phyloP scores from a whole-genome alignment of 1,284 basidiomycete species.

The Austroboletus rostrupii region DNA sequence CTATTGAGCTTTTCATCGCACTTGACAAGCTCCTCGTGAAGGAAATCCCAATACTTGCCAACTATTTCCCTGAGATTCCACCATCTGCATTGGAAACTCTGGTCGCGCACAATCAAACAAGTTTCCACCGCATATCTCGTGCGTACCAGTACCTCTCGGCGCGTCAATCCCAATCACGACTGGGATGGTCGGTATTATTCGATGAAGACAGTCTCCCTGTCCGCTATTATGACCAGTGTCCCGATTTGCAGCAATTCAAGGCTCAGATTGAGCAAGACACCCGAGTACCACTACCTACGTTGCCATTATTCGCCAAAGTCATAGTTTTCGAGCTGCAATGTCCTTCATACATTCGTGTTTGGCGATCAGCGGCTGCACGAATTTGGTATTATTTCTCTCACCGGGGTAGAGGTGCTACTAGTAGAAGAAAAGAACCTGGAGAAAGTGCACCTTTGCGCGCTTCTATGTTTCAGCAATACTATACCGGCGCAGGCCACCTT shows the following conservation, averaged over 20 bases:
- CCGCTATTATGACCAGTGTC: neutral
- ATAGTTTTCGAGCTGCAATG: conserved; percentile 9
- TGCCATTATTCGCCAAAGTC: neutral
- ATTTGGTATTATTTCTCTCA: neutral
- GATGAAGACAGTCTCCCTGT: neutral
- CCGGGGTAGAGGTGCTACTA: rapidly evolving
- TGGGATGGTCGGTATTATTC: neutral
- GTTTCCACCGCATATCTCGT: neutral
- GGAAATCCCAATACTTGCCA: neutral
- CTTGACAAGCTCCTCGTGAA: neutral
- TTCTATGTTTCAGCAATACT: neutral
- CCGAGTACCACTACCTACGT: neutral
- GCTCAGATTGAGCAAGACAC: neutral
- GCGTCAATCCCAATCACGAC: neutral
- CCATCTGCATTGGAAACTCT: neutral
- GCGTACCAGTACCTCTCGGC: conserved; percentile 2
- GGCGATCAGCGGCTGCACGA: conserved; percentile 1
- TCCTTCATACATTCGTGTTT: neutral
- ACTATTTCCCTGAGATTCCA: neutral
- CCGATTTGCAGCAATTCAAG: neutral
- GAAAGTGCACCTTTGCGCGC: neutral
- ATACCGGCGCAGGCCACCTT: neutral
- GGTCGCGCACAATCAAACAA: neutral
- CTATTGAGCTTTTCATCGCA: neutral
- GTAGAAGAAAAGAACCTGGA: neutral